phyloP scores from a whole-genome alignment of 495 filamentous ascomycete genomes.

The Talaromyces nanjingensis region DNA sequence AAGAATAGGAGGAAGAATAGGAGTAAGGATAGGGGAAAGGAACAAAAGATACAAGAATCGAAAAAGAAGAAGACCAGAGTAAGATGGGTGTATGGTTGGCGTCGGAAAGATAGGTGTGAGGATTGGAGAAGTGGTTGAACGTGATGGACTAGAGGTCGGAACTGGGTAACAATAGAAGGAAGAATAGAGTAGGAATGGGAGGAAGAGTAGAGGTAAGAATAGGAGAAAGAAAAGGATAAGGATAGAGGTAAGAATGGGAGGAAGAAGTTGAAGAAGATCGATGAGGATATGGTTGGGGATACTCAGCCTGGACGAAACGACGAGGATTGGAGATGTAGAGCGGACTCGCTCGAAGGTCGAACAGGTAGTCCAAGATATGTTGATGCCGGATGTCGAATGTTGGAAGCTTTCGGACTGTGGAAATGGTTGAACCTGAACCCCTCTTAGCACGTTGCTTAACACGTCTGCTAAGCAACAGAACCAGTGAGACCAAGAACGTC shows the following conservation, averaged over 20 bases:
- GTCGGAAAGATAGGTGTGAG: no score
- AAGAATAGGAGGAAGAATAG: no score
- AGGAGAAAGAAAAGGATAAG: neutral
- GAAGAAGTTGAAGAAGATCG: neutral
- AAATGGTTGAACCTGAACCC: neutral
- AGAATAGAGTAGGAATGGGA: neutral
- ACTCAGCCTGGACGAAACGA: neutral
- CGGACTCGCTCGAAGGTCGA: neutral
- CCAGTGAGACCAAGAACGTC: neutral
- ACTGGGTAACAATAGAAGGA: no score
- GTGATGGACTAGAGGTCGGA: no score
- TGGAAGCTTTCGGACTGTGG: neutral
- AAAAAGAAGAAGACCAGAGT: no score
- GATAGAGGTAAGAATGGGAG: neutral
- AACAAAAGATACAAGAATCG: no score
- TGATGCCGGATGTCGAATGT: neutral
- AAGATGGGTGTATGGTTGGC: no score
- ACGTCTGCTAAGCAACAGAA: neutral
- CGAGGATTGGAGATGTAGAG: neutral
- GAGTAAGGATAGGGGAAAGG: no score
- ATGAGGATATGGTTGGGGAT: neutral
- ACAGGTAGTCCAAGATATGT: neutral
- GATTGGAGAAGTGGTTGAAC: no score
- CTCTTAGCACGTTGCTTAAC: slow-evolving; percentile 1
- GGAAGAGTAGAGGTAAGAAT: neutral